Evolutionary conservation across 75 land plant species (phyloP).

Genomic region (Chamaecyparis obtusa): DNA sequence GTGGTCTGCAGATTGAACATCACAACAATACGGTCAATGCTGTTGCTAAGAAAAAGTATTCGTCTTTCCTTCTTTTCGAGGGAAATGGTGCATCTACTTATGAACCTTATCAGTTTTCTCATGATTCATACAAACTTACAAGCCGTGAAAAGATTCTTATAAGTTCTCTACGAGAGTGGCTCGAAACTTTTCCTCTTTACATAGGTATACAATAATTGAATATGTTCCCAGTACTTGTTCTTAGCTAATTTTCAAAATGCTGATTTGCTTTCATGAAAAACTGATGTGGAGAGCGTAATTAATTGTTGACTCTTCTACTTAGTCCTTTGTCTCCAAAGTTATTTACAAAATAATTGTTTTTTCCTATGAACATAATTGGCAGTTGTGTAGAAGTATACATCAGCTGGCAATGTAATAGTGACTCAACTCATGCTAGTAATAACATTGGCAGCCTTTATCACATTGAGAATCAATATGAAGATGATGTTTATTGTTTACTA

Average conservation of each 20-base stretch:
- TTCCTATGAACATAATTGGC: neutral
- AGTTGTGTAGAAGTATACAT: neutral
- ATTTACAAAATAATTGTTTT: neutral
- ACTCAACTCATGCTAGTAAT: neutral
- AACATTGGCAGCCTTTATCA: neutral
- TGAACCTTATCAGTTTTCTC: constrained; percentile 1
- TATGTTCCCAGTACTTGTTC: neutral
- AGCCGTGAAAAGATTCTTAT: neutral
- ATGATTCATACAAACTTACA: neutral
- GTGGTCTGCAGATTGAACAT: neutral
- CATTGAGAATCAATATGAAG: neutral
- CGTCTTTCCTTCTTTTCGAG: constrained; percentile 10
- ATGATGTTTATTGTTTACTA: neutral
- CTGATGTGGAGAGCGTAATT: neutral
- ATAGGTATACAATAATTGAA: neutral
- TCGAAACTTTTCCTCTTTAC: neutral
- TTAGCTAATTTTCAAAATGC: neutral
- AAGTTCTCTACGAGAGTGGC: constrained; percentile 7
- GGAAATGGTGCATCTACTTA: constrained; percentile 1
- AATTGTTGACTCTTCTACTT: neutral
- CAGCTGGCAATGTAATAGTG: neutral
- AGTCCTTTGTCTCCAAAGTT: neutral
- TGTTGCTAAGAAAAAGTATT: neutral
- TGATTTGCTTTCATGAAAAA: neutral
- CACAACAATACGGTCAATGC: constrained; percentile 2